Conservation (phyloP, 2,329 filamentous ascomycete species). For the Colletotrichum graminicola region DNA sequence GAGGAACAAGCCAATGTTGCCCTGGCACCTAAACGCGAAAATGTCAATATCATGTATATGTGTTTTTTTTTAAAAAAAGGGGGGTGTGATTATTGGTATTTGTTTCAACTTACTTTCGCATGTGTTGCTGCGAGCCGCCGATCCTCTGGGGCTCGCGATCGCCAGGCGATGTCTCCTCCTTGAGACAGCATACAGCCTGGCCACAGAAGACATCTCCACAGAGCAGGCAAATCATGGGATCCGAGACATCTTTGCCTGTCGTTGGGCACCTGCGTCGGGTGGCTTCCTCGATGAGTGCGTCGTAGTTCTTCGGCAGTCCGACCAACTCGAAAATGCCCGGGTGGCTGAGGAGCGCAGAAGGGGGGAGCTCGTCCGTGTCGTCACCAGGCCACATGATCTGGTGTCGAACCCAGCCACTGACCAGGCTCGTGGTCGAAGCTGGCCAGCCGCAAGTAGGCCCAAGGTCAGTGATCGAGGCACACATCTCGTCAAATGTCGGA, state of each 20-base stretch:
- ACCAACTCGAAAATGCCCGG: constrained; percentile 95
- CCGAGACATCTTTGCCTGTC: constrained; percentile 90
- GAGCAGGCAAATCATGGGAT: constrained; percentile 92
- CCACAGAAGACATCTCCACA: constrained; percentile 98
- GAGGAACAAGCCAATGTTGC: constrained; percentile 92
- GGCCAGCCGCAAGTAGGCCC: constrained; percentile 63
- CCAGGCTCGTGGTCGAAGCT: constrained; percentile 58
- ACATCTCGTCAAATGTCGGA: constrained; percentile 83
- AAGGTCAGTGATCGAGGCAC: constrained; percentile 67
- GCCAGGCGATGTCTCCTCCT: constrained; percentile 63
- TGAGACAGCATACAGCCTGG: constrained; percentile 91
- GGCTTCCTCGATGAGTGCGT: constrained; percentile 91
- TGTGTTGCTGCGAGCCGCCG: constrained; percentile 92
- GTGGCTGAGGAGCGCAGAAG: constrained; percentile 73
- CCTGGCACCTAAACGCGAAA: constrained; percentile 76
- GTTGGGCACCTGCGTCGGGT: constrained; percentile 87
- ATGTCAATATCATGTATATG: not conserved
- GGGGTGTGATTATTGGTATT: not conserved
- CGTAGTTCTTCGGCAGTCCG: constrained; percentile 91
- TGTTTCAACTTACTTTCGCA: constrained; percentile 77
- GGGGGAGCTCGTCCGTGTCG: constrained; percentile 47
- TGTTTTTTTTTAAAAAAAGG: too few species aligned
- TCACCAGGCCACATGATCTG: constrained; percentile 57
- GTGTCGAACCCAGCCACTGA: constrained; percentile 81
- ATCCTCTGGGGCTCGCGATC: constrained; percentile 63